Conservation (phyloP, 176 grass and related monocot genomes). For the Avena atlantica region DNA sequence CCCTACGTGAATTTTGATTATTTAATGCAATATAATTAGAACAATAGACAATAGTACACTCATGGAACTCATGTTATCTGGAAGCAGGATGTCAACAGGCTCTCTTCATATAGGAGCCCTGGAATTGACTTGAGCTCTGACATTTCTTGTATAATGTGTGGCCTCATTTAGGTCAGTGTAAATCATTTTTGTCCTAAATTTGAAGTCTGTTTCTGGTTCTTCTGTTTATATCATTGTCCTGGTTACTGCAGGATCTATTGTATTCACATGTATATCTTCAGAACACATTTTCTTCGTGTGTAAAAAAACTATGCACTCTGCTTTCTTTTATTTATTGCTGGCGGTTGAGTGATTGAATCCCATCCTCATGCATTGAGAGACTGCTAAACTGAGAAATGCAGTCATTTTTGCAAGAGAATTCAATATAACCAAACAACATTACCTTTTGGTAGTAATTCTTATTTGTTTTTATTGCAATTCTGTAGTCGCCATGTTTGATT, state of each 20-base stretch:
- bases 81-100: slow-evolving; percentile 89
- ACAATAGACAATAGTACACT: slow-evolving; percentile 60
- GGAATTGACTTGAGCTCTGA: slow-evolving; percentile 89
- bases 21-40: slow-evolving; percentile 64
- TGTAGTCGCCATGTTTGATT: neutral
- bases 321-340: neutral
- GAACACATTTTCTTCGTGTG: slow-evolving; percentile 33
- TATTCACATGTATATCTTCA: slow-evolving; percentile 14
- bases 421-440: neutral
- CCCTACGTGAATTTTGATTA: slow-evolving; percentile 67
- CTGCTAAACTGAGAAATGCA: neutral
- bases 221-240: slow-evolving; percentile 14
- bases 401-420: neutral
- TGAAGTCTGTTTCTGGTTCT: slow-evolving; percentile 54
- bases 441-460: neutral
- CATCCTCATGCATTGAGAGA: slow-evolving; percentile 1
- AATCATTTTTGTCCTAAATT: slow-evolving; percentile 77
- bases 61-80: slow-evolving; percentile 93
- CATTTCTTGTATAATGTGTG: slow-evolving; percentile 92
- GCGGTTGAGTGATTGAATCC: neutral
- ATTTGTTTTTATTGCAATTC: neutral
- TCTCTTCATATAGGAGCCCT: slow-evolving; percentile 62
- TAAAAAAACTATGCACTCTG: neutral
- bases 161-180: slow-evolving; percentile 95
- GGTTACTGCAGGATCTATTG: slow-evolving; percentile 42